Base-by-base conservation (phyloP, 345 rosid genomes). In the Brassica cretica region DNA sequence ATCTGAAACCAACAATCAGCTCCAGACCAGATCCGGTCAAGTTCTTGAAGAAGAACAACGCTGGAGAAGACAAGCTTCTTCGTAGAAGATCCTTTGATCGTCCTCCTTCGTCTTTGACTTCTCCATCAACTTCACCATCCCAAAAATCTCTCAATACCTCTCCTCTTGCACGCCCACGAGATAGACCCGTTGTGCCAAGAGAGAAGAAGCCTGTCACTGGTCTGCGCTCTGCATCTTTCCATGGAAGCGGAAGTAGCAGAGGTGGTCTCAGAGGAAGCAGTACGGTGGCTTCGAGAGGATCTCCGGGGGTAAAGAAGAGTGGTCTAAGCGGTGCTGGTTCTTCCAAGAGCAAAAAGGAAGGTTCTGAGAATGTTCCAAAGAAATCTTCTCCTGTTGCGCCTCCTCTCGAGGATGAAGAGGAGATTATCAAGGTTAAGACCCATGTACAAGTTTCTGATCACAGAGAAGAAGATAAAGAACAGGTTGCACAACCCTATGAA, bases 81-180 rank as follows among this genome's bases (percentile, higher is more conserved):
- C 82, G 94, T 67, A 84, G 97, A 83, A 86, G 93, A 80, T 93
- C 98, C 14, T 85, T 89, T 10, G 98, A 93, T 77, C 86, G 70
- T 75, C 86, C 94, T n/a, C 83, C 87, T 9, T 78, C 97, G 0
- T 35, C 89, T 41, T 66, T 4, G 55, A 46, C 55, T 46, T 49
- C 56, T 49, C 18, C 87, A 4, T 77, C 94, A 0, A 46, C 87
- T 41, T 69, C 85, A 63, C 68, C 79, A 67, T 78, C 61, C 24
- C 62, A 33, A 0, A 89, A 76, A 62, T 67, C 75, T 68, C 79
- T 76, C 25, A 29, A 70, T 59, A n/a, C 35, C 37, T 86, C 73
- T 66, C 68, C 89, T 73, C 56, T 6, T 51, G 83, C 51, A 46
- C 82, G 72, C 51, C 73, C 73, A 44, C 81, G 75, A 78, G 37